Evolutionary conservation across 2,329 filamentous ascomycete genomes (phyloP), one percentile per base, ranked within the genome.

Genomic region (Venturiaceae sp.): DNA sequence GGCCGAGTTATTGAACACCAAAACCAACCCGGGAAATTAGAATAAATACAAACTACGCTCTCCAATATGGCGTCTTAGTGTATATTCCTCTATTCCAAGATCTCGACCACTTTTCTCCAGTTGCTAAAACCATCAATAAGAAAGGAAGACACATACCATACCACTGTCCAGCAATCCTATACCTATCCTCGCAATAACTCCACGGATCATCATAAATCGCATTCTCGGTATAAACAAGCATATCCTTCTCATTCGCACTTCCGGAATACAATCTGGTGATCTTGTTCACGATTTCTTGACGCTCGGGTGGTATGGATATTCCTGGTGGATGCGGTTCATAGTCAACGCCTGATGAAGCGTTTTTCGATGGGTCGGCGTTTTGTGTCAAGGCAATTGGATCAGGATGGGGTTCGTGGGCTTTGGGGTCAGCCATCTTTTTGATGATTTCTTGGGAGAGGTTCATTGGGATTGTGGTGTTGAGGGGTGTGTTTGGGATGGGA

Each of bases 141-240:
- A 37, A 37, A 37, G 13, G 9, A 14, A 21, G 23, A 16, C 2
- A 32, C 44, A 14, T 63, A 66, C 73, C 74, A 62, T 75, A 79
- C 75, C 77, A 80, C 63, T 80, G 75, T 7, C 77, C 76, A 1
- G 76, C 76, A 60, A 80, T 79, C 63, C 79, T 80, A 60, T 76
- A 78, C 55, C 76, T 65, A 0, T 74, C 78, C 64, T 80, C 76
- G 62, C 75, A 79, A 62, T 76, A 79, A 60, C 73, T 76, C 65
- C 72, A 77, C 1, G 75, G 74, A 62, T 79, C 76, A 57, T 79
- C 75, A 61, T 78, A 77, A 26, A 78, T 66, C 1, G 74, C 68
- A 54, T 76, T 69, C 44, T 72, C 68, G 2, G 74, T 73, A 61
- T 79, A 80, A 1, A 79, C 77, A 46, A 69, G 66, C 73, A 80